Percentiles rank a stretch among this genome's conserved stretches.
Evolutionary conservation across 2,329 filamentous ascomycete genomes (phyloP).

Genomic region (Fusarium sp.): DNA sequence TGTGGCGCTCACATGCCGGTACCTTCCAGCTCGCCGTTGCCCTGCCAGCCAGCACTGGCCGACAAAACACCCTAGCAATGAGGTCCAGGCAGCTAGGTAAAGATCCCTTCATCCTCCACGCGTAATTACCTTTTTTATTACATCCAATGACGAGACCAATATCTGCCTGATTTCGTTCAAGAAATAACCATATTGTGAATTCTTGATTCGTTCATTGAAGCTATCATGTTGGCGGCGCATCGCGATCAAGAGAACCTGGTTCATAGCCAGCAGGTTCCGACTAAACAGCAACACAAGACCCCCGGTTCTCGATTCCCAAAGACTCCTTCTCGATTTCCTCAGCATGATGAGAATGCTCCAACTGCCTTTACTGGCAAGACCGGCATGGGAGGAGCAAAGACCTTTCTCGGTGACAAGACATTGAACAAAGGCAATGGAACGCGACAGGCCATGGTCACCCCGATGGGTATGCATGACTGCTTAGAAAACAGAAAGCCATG

Average conservation of each 20-base stretch:
- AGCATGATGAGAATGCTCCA: conserved; percentile 86
- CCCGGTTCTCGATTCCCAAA: conserved; percentile 83
- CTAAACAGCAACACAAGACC: conserved; percentile 87
- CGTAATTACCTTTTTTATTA: conserved; percentile 41
- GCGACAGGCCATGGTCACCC: conserved; percentile 78
- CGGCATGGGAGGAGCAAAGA: conserved; percentile 68
- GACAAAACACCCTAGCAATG: conserved; percentile 44
- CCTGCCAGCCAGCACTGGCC: conserved; percentile 48
- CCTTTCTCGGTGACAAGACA: conserved; percentile 68
- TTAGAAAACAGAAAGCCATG: background rate
- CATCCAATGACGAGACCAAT: conserved; percentile 29
- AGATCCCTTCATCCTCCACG: conserved; percentile 35
- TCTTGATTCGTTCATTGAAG: conserved; percentile 25
- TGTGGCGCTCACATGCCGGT: conserved; percentile 41
- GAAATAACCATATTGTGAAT: conserved; percentile 24
- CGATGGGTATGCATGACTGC: conserved; percentile 74
- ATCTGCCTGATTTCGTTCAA: conserved; percentile 24
- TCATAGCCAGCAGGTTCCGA: conserved; percentile 79
- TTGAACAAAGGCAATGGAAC: conserved; percentile 64
- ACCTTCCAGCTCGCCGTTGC: conserved; percentile 49
- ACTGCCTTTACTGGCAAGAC: conserved; percentile 57
- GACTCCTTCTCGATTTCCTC: conserved; percentile 82
- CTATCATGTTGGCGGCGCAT: conserved; percentile 80
- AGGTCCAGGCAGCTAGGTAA: conserved; percentile 19
- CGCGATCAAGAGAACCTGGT: conserved; percentile 92